Evolutionary conservation across 345 rosid genomes (phyloP).

Genomic region (Citrus sinensis): DNA sequence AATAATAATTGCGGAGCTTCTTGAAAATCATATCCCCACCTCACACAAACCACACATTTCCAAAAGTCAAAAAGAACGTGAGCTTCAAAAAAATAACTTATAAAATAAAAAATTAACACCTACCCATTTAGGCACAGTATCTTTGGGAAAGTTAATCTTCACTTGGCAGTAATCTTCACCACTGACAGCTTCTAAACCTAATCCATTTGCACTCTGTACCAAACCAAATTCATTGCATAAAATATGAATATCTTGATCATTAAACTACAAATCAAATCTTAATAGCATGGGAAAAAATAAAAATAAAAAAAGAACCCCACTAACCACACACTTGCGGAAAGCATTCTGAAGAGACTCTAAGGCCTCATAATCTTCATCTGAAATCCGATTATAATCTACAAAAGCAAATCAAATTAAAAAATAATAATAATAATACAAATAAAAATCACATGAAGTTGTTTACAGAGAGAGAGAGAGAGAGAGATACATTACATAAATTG

Average conservation of each 20-base stretch:
- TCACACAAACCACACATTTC: not conserved
- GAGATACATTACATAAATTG: slow-evolving; percentile 34
- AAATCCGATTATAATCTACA: slow-evolving; percentile 52
- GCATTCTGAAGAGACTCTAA: slow-evolving; percentile 55
- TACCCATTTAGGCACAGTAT: slow-evolving; percentile 92
- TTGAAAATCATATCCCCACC: not conserved
- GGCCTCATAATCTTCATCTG: slow-evolving; percentile 67
- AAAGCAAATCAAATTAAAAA: slow-evolving; percentile 13
- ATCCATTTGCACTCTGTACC: slow-evolving; percentile 83
- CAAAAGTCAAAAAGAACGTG: not conserved
- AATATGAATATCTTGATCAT: not conserved
- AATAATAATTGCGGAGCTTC: not conserved
- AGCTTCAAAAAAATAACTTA: not conserved
- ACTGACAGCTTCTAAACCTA: slow-evolving; percentile 67
- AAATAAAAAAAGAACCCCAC: slow-evolving; percentile 10
- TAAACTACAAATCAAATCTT: not conserved
- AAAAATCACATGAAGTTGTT: not conserved
- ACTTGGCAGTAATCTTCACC: slow-evolving; percentile 67
- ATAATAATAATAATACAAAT: not conserved
- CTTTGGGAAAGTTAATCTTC: slow-evolving; percentile 58
- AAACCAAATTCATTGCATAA: slow-evolving; percentile 12
- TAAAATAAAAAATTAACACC: slow-evolving; percentile 8
- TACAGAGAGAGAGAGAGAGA: not conserved
- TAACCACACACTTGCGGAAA: slow-evolving; percentile 90
- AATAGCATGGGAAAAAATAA: not conserved